phyloP scores from a whole-genome alignment of 306 rosid species.

The Phaseolus lunatus region DNA sequence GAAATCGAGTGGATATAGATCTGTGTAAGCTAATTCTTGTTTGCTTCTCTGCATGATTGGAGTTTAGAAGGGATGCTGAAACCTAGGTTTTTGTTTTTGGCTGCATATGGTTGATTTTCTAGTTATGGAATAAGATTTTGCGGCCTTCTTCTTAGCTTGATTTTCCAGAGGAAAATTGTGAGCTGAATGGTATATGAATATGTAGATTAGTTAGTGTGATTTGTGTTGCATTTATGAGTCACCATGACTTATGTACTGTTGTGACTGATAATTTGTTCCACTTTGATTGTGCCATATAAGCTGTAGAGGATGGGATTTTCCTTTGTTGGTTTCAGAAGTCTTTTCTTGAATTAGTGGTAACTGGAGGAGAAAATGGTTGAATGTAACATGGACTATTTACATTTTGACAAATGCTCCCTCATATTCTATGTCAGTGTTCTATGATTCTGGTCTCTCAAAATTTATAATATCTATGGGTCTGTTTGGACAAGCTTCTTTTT shows the following conservation, averaged over 20 bases:
- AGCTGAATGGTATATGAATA: conserved; percentile 13
- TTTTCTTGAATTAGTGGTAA: conserved; percentile 22
- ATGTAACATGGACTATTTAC: neutral
- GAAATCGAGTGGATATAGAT: conserved; percentile 53
- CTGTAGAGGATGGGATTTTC: neutral
- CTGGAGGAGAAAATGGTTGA: conserved; percentile 18
- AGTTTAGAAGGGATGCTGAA: conserved; percentile 15
- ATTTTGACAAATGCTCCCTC: neutral
- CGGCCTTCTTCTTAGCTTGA: neutral
- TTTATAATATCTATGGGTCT: neutral
- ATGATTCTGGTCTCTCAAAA: neutral
- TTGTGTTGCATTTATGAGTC: neutral
- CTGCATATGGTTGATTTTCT: neutral
- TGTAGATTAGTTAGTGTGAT: neutral
- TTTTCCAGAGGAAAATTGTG: neutral
- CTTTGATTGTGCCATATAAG: neutral
- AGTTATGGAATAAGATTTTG: neutral
- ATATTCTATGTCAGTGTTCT: neutral
- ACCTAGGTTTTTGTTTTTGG: conserved; percentile 4
- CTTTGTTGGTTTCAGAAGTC: neutral
- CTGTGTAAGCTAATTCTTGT: conserved; percentile 14
- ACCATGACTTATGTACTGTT: neutral
- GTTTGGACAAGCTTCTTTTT: too few species aligned
- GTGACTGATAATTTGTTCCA: neutral
- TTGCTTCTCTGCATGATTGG: conserved; percentile 15